Conservation (phyloP, 768 basidiomycete species). For the Tulasnella calospora region DNA sequence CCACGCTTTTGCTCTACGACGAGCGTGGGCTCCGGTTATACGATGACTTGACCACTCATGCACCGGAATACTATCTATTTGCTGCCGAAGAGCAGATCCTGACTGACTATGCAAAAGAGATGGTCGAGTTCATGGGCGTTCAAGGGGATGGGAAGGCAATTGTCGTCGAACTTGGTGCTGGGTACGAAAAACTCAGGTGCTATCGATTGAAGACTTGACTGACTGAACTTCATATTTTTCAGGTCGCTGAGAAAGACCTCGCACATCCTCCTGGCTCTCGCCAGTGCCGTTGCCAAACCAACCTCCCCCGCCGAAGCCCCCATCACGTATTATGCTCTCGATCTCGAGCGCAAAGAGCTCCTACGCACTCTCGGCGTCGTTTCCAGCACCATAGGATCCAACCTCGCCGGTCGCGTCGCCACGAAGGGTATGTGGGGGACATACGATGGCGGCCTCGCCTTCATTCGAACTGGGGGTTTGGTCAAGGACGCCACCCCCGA, state of each 20-base stretch:
- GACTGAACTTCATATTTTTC: background rate
- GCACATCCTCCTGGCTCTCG: constrained; percentile 67
- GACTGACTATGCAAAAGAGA: constrained; percentile 63
- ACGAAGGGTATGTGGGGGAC: constrained; percentile 86
- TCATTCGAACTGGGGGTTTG: constrained; percentile 63
- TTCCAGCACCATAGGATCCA: constrained; percentile 48
- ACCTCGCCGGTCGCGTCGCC: constrained; percentile 64
- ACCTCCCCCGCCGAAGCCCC: constrained; percentile 39
- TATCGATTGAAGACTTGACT: background rate
- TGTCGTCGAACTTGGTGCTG: constrained; percentile 89
- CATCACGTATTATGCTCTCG: constrained; percentile 86
- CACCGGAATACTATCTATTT: constrained; percentile 85
- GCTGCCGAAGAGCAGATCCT: constrained; percentile 82
- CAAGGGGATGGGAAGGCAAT: constrained; percentile 46
- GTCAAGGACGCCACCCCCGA: constrained; percentile 12
- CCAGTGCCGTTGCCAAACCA: constrained; percentile 37
- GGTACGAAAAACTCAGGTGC: constrained; percentile 43
- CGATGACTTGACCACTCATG: constrained; percentile 75
- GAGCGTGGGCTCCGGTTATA: constrained; percentile 80
- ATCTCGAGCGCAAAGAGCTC: constrained; percentile 83
- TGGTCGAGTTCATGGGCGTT: constrained; percentile 67
- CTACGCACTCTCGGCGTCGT: constrained; percentile 71
- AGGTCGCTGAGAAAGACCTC: constrained; percentile 88
- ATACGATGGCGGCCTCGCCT: constrained; percentile 82
- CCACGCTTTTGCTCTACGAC: constrained; percentile 82